A percentile compares a stretch with the other conserved stretches of the same genome.
Evolutionary conservation across 805 yeast species (phyloP).

Genomic region (Hermanozyma aechmeae): DNA sequence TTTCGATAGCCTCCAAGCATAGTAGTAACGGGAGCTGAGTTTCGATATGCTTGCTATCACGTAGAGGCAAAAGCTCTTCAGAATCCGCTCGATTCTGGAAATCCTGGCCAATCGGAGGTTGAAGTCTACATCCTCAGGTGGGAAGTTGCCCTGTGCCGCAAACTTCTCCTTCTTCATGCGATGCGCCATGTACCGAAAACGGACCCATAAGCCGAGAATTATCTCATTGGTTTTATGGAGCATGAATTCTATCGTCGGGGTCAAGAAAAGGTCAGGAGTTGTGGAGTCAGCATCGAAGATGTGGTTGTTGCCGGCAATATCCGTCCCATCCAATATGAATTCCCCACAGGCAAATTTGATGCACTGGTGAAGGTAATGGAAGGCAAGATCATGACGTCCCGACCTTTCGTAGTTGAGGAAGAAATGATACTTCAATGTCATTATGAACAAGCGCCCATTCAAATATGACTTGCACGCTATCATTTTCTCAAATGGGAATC

Average conservation of each 20-base stretch:
- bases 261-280: constrained; percentile 28
- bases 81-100: constrained; percentile 22
- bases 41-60: constrained; percentile 5
- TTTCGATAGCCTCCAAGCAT: constrained; percentile 9
- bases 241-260: constrained; percentile 23
- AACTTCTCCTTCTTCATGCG: constrained; percentile 9
- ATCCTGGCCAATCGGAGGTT: constrained; percentile 13
- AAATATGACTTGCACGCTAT: constrained; percentile 18
- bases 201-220: constrained; percentile 13
- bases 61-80: constrained; percentile 19
- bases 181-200: constrained; percentile 15
- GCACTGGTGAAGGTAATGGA: constrained; percentile 23
- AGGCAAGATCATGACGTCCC: constrained; percentile 18
- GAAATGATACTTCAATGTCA: constrained; percentile 23
- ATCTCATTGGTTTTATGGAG: constrained; percentile 28
- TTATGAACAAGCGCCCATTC: constrained; percentile 16
- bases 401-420: constrained; percentile 30
- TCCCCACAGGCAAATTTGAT: constrained; percentile 17
- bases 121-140: constrained; percentile 6
- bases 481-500: constrained; percentile 6
- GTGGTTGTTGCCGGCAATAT: constrained; percentile 20
- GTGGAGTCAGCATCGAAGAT: constrained; percentile 31
- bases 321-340: constrained; percentile 20
- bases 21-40: constrained; percentile 8
- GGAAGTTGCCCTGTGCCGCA: not conserved